Evolutionary conservation across 2,329 filamentous ascomycete genomes (phyloP).

Genomic region (Penicillium sp.): DNA sequence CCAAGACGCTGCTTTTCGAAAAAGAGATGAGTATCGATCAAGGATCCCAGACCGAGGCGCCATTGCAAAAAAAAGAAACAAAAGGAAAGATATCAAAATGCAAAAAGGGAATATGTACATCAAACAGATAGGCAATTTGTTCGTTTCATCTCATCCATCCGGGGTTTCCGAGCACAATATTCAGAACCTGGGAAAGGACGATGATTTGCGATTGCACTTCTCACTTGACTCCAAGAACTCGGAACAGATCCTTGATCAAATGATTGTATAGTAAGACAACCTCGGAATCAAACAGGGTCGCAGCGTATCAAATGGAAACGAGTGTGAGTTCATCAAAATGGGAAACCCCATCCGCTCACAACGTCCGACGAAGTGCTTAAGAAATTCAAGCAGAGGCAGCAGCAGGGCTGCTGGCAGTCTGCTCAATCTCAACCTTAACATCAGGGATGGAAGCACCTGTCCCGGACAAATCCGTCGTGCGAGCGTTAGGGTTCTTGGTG

Average conservation of each 20-base stretch:
- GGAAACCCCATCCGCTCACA: neutral
- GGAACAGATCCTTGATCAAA: slow-evolving; percentile 18
- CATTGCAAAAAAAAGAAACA: slow-evolving; percentile 21
- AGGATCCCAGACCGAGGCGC: slow-evolving; percentile 26
- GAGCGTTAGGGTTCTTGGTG: slow-evolving; percentile 78
- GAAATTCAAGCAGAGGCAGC: slow-evolving; percentile 25
- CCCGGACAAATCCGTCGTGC: slow-evolving; percentile 70
- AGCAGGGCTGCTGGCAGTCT: slow-evolving; percentile 34
- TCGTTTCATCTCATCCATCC: slow-evolving; percentile 14
- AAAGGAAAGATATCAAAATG: slow-evolving; percentile 6
- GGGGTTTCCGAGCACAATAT: neutral
- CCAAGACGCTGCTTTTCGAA: slow-evolving; percentile 21
- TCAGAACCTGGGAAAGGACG: neutral
- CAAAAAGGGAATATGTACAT: slow-evolving; percentile 26
- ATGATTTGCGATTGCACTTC: neutral
- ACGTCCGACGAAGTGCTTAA: neutral
- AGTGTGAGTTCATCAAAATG: neutral
- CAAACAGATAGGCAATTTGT: slow-evolving; percentile 27
- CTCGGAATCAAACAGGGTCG: slow-evolving; percentile 10
- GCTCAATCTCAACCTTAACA: slow-evolving; percentile 46
- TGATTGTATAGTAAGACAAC: slow-evolving; percentile 16
- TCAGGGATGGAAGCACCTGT: slow-evolving; percentile 65
- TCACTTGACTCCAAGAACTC: neutral
- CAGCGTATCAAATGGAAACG: slow-evolving; percentile 7
- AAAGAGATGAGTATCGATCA: slow-evolving; percentile 21